Evolutionary conservation across 202 grass and related monocot genomes (phyloP).

Genomic region (Setaria italica): DNA sequence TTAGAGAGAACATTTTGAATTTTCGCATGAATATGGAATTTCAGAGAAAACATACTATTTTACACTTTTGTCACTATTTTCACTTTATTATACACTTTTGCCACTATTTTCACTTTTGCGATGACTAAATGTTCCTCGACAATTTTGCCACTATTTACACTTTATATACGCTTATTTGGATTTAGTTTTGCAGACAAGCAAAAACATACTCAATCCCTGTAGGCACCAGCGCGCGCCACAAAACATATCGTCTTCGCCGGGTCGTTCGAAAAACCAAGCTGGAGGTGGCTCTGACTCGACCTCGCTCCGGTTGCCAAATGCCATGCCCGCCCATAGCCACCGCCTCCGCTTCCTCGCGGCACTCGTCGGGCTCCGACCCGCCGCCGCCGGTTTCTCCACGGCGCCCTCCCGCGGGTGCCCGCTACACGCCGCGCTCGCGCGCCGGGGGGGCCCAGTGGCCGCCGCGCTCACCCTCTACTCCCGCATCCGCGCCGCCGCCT

Average conservation of each 20-base stretch:
- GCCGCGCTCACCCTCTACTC: conserved; percentile 50
- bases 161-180: no score
- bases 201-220: neutral
- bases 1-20: no score
- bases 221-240: neutral
- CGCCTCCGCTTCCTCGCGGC: conserved; percentile 3
- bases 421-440: conserved; percentile 48
- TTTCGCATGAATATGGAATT: no score
- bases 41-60: no score
- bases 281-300: neutral
- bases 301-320: neutral
- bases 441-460: conserved; percentile 41
- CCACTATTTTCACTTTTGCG: no score
- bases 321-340: neutral
- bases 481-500: conserved; percentile 43
- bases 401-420: conserved; percentile 36
- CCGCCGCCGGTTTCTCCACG: conserved; percentile 29
- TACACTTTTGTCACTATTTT: no score
- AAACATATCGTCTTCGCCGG: no score
- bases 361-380: neutral
- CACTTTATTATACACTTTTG: no score
- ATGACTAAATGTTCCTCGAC: no score
- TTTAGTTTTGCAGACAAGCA: neutral
- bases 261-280: neutral
- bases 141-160: no score